These are phyloP conservation scores for Tolypocladium album DNA, from an alignment of 2,329 filamentous ascomycete species.

Conservation along the genomic window DNA sequence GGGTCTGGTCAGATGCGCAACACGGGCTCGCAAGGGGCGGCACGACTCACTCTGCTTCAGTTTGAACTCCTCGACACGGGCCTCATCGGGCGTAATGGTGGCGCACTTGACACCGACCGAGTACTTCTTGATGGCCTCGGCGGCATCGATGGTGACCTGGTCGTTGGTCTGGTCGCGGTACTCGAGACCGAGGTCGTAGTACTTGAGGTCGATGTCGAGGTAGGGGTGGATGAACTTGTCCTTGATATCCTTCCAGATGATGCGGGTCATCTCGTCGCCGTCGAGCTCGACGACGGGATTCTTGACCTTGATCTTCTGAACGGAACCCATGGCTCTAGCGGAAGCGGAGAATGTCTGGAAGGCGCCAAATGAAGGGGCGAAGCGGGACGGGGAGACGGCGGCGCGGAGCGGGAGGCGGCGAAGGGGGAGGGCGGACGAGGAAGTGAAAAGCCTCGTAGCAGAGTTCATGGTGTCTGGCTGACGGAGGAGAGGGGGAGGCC, in stretches of 20 bases:
- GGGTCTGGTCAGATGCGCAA: slow-evolving; percentile 26
- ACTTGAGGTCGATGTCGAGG: slow-evolving; percentile 96
- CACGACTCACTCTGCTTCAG: slow-evolving; percentile 78
- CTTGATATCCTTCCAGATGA: slow-evolving; percentile 99
- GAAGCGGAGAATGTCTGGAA: slow-evolving; percentile 49
- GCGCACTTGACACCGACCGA: slow-evolving; percentile 98
- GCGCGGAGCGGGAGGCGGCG: slow-evolving; percentile 15
- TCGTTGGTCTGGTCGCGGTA: slow-evolving; percentile 96
- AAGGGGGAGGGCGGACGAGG: slow-evolving; percentile 15
- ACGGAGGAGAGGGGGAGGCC: neutral
- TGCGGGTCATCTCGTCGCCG: slow-evolving; percentile 91
- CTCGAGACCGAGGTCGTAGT: slow-evolving; percentile 87
- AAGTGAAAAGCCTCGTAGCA: slow-evolving; percentile 19
- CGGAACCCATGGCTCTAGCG: slow-evolving; percentile 48
- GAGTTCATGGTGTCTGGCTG: slow-evolving; percentile 12
- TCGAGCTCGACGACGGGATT: slow-evolving; percentile 98
- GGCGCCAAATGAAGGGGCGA: slow-evolving; percentile 33
- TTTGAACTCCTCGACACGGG: slow-evolving; percentile 93
- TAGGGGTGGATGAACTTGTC: slow-evolving; percentile 96
- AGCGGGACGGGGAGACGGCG: slow-evolving; percentile 23
- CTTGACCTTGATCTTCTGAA: slow-evolving; percentile 95
- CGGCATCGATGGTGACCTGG: slow-evolving; percentile 88
- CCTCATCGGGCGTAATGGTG: slow-evolving; percentile 97
- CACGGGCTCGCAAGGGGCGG: neutral
- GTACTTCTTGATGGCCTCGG: slow-evolving; percentile 98